Evolutionary conservation across 805 yeast species (phyloP).

Genomic region (Maudiozyma barnettii): DNA sequence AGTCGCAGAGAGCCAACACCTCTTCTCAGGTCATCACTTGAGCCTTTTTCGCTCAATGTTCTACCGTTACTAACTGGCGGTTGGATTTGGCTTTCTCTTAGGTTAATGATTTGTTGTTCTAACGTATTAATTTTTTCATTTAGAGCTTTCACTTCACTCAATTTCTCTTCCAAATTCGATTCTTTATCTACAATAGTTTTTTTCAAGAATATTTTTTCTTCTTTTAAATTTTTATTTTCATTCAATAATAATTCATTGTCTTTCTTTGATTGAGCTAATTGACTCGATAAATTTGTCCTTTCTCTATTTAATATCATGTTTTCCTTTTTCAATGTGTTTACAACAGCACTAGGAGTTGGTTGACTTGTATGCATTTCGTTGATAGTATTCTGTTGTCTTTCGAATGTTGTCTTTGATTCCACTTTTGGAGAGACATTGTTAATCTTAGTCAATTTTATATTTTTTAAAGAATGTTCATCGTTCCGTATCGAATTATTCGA

Average conservation of each 20-base stretch:
- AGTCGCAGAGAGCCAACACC: constrained; percentile 24
- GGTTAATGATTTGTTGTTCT: constrained; percentile 10
- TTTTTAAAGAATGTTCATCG: neutral
- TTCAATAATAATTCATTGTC: constrained; percentile 7
- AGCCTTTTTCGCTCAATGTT: constrained; percentile 3
- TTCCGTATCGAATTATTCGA: neutral
- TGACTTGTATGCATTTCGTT: neutral
- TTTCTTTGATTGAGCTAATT: neutral
- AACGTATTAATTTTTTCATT: constrained; percentile 15
- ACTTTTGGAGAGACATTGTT: neutral
- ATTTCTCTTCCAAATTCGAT: constrained; percentile 16
- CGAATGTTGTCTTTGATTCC: neutral
- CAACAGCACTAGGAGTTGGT: neutral
- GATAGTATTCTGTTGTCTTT: neutral
- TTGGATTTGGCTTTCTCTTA: neutral
- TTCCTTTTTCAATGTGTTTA: neutral
- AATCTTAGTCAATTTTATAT: constrained; percentile 1
- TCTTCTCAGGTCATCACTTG: constrained; percentile 25
- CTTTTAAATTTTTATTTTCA: constrained; percentile 7
- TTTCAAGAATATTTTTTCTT: neutral
- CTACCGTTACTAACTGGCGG: neutral
- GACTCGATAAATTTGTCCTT: neutral
- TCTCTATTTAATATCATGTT: neutral
- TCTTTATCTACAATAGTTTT: constrained; percentile 10
- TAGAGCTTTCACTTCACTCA: constrained; percentile 14